Base-by-base conservation (phyloP, 169 alveolate genomes). In the Eimeria brunetti region DNA sequence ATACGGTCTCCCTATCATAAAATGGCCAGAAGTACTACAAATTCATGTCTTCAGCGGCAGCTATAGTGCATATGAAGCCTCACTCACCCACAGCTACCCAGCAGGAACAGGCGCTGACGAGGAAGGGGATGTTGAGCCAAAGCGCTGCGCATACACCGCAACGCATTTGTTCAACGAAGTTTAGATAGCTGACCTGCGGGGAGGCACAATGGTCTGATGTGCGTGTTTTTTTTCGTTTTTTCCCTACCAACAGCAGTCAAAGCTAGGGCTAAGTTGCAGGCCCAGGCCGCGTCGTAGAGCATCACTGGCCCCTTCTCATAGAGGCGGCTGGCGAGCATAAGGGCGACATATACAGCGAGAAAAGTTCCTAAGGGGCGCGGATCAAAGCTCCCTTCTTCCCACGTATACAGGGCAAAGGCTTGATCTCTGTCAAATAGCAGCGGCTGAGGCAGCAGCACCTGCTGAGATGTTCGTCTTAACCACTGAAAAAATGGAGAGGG, bases 261-360 rank as follows among this genome's bases (percentile, higher is more conserved):
- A 80, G 46, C 49, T 33, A 80, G 27, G 67, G 89, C 53, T 46
- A 51, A 49, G 89, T 80, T 80, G 89, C 89, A 80, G 67, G 89
- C 89, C 89, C 89, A 80, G 58, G 89, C 89, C 67, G 89, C 89
- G 46, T 80, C 89, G 69, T 80, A 80, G 67, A 80, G 89, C 89
- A 80, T 80, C 89, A 80, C 58, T 49, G 89, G 67, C 41, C 89
- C 89, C 89, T 80, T 80, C 41, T 80, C 89, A 67, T 80, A 80
- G n/a, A 80, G 58, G 6, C 89, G 89, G 64, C 89, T 49, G 89
- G 89, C 67, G 41, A 80, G 71, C 89, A 80, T 80, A 12, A 80
- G 41, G 7, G 67, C 89, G n/a, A 51, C 71, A 12, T 80, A 80
- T 18, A 80, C 27, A 3, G 67, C 71, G 18, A 80, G 89, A 49